Conservation (phyloP, 2,329 filamentous ascomycete species). For the Neophaeococcomyces aloes region DNA sequence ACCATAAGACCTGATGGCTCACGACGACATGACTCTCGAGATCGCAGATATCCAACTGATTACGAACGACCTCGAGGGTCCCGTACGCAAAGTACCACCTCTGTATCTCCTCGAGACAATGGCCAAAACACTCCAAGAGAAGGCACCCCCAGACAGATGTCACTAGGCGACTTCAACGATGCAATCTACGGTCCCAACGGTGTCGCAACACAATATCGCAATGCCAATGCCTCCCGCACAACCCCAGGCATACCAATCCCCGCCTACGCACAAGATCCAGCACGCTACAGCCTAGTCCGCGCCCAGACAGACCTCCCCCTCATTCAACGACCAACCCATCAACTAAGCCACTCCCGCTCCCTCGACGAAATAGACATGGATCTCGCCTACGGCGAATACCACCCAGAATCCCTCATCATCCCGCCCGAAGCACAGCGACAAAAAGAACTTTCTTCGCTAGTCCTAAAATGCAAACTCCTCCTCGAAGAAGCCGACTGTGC, state of each 20-base stretch:
- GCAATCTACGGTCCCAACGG: conserved; percentile 15
- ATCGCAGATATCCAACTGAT: background rate
- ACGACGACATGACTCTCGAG: conserved; percentile 5
- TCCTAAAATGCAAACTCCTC: conserved; percentile 63
- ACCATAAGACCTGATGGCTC: conserved; percentile 4
- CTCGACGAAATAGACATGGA: conserved; percentile 61
- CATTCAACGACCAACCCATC: conserved; percentile 9
- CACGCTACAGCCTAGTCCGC: conserved; percentile 13
- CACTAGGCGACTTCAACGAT: conserved; percentile 20
- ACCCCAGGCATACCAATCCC: conserved; percentile 24
- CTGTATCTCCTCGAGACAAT: background rate
- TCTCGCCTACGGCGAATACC: conserved; percentile 80
- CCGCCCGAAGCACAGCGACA: conserved; percentile 36
- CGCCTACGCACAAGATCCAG: conserved; percentile 11
- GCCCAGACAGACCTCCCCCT: conserved; percentile 20
- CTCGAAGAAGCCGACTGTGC: conserved; percentile 82
- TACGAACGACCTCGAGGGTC: conserved; percentile 3
- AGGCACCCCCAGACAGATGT: conserved; percentile 1
- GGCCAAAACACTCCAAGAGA: conserved; percentile 3
- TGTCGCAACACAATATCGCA: background rate
- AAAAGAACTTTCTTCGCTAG: conserved; percentile 53
- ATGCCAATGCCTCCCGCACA: conserved; percentile 14
- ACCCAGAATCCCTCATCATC: conserved; percentile 46
- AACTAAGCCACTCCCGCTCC: conserved; percentile 16
- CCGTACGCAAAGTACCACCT: background rate